A percentile compares a stretch with the other conserved stretches of the same genome.
phyloP scores from a whole-genome alignment of 2,329 filamentous ascomycete species.

The Neodidymelliopsis sp. region DNA sequence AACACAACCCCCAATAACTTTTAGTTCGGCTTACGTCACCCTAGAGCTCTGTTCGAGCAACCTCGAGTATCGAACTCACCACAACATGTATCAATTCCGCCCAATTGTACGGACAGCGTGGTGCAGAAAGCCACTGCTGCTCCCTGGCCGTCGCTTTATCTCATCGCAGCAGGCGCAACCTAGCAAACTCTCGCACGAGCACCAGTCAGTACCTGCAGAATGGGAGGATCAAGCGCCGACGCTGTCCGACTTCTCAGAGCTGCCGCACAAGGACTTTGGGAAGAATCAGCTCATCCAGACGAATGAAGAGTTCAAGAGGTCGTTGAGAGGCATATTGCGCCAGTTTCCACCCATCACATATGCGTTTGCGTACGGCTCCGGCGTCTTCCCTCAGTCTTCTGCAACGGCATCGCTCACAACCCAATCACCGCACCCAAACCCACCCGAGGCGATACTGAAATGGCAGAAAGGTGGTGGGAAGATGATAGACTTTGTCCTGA shows the following conservation, averaged over 20 bases:
- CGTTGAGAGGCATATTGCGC: constrained; percentile 84
- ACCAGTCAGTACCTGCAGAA: constrained; percentile 57
- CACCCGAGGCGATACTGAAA: constrained; percentile 80
- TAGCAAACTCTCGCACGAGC: constrained; percentile 24
- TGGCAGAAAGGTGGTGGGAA: constrained; percentile 89
- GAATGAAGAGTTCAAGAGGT: constrained; percentile 94
- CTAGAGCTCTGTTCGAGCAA: constrained; percentile 25
- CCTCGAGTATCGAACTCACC: constrained; percentile 27
- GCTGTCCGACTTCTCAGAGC: constrained; percentile 76
- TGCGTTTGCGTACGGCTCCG: constrained; percentile 96
- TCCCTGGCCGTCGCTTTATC: constrained; percentile 32
- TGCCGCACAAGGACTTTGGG: constrained; percentile 83
- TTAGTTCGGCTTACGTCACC: constrained; percentile 35
- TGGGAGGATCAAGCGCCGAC: constrained; percentile 80
- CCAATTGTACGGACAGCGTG: constrained; percentile 39
- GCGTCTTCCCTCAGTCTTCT: constrained; percentile 85
- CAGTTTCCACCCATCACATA: constrained; percentile 96
- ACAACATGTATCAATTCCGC: constrained; percentile 45
- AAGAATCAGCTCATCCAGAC: constrained; percentile 94
- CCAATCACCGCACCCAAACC: constrained; percentile 78
- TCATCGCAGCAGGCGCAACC: constrained; percentile 35
- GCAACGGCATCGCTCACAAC: constrained; percentile 57
- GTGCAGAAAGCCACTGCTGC: constrained; percentile 34
- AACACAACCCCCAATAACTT: constrained; percentile 7
- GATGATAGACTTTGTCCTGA: constrained; percentile 99